Evolutionary conservation across 228 moss, liverwort and hornwort genomes (phyloP).

Genomic region (Sphagnum magellanicum): DNA sequence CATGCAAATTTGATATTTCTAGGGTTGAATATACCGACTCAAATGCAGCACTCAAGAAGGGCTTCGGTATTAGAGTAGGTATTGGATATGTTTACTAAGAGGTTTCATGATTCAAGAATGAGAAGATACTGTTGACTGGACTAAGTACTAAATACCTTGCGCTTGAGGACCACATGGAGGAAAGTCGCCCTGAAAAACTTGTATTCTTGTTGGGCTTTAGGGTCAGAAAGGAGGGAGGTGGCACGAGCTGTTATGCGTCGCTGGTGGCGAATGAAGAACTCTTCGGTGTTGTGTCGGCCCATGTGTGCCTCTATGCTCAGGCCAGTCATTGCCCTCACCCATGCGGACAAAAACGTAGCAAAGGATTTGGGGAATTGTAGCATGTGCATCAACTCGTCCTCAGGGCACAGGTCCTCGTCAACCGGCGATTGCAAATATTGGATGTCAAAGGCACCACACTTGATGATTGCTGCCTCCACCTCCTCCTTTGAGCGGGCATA

Average conservation of each 20-base stretch:
- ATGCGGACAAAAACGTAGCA: constrained; percentile 39
- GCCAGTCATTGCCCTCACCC: constrained; percentile 34
- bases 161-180: constrained; percentile 11
- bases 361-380: constrained; percentile 19
- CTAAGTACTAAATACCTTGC: too few relatives aligned
- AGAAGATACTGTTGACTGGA: too few relatives aligned
- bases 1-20: too few relatives aligned
- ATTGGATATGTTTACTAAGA: too few relatives aligned
- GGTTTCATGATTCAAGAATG: too few relatives aligned
- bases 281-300: constrained; percentile 19
- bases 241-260: constrained; percentile 13
- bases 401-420: constrained; percentile 18
- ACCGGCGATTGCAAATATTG: constrained; percentile 17
- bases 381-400: constrained; percentile 20
- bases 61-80: too few relatives aligned
- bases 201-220: constrained; percentile 13
- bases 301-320: constrained; percentile 30
- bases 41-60: too few relatives aligned
- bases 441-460: constrained; percentile 10
- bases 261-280: constrained; percentile 25
- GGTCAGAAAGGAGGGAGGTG: constrained; percentile 10
- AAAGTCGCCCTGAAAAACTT: constrained; percentile 31
- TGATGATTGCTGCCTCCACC: constrained; percentile 9
- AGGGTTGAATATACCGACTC: too few relatives aligned
- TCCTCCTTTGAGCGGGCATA: constrained; percentile 23